Base-by-base conservation (phyloP, 257 asterid species). In the Solanum sejunctum region DNA sequence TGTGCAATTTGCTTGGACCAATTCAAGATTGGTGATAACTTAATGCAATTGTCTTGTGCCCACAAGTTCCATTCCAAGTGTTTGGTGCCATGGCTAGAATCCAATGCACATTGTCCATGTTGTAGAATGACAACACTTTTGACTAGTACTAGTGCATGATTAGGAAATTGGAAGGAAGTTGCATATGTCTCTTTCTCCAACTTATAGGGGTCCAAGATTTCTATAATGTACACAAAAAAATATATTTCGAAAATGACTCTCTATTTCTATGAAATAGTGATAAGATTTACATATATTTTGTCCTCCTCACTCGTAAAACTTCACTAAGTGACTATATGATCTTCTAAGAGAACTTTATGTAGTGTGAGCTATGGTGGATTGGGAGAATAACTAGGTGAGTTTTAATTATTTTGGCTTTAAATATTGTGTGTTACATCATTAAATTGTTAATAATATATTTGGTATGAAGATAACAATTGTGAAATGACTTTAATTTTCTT, bases 1-100 rank as follows among this genome's bases (percentile, higher is more conserved):
- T 95, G 98, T 61, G 87, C 94, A 4, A 95, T 95, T 85, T 95
- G 98, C 84, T 92, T 95, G 91, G 97, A 95, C 85, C 88, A 85
- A 61, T 85, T 91, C 16, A 87, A 78, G 84, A 83, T 49, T 54
- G 85, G 91, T 15, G 89, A 89, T 78, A 88, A 84, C 32, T 83
- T 94, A 85, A 90, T 86, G 93, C 94, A 93, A 83, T 78, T 95
- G 90, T 86, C 91, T 0, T 95, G 98, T 77, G 95, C 88, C 8
- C 98, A 95, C 86, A 88, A 88, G 84, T 95, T 91, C 87, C 98
- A 95, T 81, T 87, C 88, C 2, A 90, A 86, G 21, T 95, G 98
- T 84, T 89, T 93, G 91, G 67, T 87, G 20, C 98, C 98, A 56
- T 95, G 98, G 98, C 87, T 95, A 70, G 91, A 89, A 83, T 88